phyloP scores from a whole-genome alignment of 2,329 filamentous ascomycete genomes.

The Beauveria caledonica region DNA sequence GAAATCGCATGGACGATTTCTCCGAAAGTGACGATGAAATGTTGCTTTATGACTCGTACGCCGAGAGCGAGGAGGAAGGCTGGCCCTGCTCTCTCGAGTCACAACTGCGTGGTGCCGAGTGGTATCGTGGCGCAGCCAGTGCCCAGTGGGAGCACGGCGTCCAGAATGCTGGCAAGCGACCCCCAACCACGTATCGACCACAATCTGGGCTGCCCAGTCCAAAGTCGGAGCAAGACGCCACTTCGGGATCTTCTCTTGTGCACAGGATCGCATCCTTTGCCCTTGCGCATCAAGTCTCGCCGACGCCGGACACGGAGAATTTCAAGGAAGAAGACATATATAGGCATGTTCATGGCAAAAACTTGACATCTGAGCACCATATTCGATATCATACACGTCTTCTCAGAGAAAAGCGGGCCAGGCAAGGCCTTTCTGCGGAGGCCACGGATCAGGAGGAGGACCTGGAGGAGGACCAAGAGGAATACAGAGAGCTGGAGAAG shows the following conservation, averaged over 20 bases:
- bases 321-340: conserved; percentile 7
- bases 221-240: neutral
- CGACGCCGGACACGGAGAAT: neutral
- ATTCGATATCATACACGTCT: conserved; percentile 5
- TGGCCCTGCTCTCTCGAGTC: neutral
- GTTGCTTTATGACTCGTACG: neutral
- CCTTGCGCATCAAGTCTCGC: neutral
- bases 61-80: neutral
- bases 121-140: neutral
- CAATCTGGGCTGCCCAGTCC: neutral
- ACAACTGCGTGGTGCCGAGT: neutral
- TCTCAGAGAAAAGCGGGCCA: neutral
- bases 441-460: neutral
- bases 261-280: neutral
- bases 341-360: neutral
- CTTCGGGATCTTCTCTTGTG: neutral
- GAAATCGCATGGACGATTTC: neutral
- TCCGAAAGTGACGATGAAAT: neutral
- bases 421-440: neutral
- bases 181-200: neutral
- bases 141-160: neutral
- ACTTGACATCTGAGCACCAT: conserved; percentile 6
- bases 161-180: neutral
- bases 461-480: neutral
- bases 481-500: neutral